A percentile compares a stretch with the other conserved stretches of the same genome.
phyloP scores from a whole-genome alignment of 2,329 filamentous ascomycete species.

The Cladophialophora chaetospira region DNA sequence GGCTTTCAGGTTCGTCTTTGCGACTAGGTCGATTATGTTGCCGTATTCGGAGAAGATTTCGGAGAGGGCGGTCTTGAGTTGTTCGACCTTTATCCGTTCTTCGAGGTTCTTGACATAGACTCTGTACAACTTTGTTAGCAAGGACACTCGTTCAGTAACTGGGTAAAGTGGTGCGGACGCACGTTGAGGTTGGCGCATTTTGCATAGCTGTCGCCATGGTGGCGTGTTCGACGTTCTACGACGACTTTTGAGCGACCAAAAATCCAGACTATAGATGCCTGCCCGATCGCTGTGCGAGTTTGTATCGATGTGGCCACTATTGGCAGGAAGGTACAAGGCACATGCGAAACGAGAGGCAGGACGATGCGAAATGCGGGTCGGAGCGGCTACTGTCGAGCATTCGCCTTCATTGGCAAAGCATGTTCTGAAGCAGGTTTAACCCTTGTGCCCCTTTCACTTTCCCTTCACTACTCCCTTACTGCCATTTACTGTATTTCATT shows the following conservation, averaged over 20 bases:
- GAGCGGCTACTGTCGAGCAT: no score
- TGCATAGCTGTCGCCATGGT: conserved; percentile 27
- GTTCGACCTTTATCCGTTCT: conserved; percentile 82
- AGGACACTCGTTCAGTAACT: conserved; percentile 1
- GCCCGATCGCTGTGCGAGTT: no score
- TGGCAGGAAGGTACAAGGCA: no score
- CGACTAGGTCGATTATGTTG: conserved; percentile 77
- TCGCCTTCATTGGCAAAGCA: no score
- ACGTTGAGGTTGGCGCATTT: conserved; percentile 33
- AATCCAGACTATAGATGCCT: no score
- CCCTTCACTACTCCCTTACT: neutral
- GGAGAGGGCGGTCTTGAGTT: conserved; percentile 70
- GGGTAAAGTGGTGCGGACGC: neutral
- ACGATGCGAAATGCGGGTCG: no score
- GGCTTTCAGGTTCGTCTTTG: conserved; percentile 85
- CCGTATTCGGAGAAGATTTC: conserved; percentile 90
- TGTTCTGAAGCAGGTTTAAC: no score
- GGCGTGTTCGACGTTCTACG: neutral
- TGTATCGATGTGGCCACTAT: no score
- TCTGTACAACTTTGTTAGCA: conserved; percentile 3
- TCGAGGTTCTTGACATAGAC: conserved; percentile 73
- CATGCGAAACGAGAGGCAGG: no score
- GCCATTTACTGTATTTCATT: no score
- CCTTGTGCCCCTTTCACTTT: no score
- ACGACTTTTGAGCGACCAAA: no score